Evolutionary conservation across 768 basidiomycete species (phyloP).

Genomic region (Collybia mongolica): DNA sequence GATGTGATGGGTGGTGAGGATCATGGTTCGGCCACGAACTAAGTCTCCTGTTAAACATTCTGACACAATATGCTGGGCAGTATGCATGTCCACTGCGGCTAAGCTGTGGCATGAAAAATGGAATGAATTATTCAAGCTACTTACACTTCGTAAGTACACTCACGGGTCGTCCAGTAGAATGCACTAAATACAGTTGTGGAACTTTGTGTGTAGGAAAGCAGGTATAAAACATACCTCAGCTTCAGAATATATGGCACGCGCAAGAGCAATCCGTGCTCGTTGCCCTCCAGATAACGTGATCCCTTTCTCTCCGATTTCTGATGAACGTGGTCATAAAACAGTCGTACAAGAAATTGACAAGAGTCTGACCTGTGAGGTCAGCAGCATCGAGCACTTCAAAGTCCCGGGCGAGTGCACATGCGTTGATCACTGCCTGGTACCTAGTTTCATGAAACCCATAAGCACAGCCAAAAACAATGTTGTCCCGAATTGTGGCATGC

Average conservation of each 20-base stretch:
- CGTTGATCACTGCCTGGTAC: slow-evolving; percentile 67
- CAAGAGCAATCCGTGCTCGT: slow-evolving; percentile 71
- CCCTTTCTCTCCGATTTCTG: slow-evolving; percentile 82
- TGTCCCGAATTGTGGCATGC: slow-evolving; percentile 79
- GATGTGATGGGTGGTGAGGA: slow-evolving; percentile 85
- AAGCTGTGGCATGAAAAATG: slow-evolving; percentile 34
- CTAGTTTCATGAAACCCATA: slow-evolving; percentile 60
- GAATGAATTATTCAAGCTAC: slow-evolving; percentile 13
- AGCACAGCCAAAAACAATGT: slow-evolving; percentile 71
- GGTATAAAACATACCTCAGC: slow-evolving; percentile 40
- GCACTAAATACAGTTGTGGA: slow-evolving; percentile 29
- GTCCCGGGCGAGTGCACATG: slow-evolving; percentile 74
- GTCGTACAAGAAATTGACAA: neutral
- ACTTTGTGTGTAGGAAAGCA: neutral
- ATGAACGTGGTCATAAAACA: neutral
- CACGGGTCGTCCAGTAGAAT: slow-evolving; percentile 75
- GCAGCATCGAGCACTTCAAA: slow-evolving; percentile 72
- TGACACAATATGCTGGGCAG: slow-evolving; percentile 65
- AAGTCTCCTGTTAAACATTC: slow-evolving; percentile 64
- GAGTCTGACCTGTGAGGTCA: slow-evolving; percentile 63
- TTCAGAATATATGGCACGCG: slow-evolving; percentile 76
- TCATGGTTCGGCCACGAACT: slow-evolving; percentile 63
- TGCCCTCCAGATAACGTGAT: slow-evolving; percentile 76
- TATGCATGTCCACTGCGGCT: slow-evolving; percentile 78
- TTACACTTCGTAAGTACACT: slow-evolving; percentile 20